Evolutionary conservation across 2,329 filamentous ascomycete genomes (phyloP).

Genomic region (Venturia aucupariae): DNA sequence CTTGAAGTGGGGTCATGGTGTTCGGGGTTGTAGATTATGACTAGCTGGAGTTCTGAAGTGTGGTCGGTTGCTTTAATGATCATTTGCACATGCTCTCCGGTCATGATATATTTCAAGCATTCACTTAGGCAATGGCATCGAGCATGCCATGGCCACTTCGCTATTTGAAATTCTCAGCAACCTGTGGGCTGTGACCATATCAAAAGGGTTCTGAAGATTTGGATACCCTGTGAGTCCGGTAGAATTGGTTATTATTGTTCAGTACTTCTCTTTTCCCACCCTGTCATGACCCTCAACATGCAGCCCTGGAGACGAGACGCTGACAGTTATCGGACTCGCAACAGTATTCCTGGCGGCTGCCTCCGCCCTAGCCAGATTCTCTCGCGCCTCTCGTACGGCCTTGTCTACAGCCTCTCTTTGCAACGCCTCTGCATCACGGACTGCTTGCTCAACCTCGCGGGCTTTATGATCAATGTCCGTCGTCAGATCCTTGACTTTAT

Average conservation of each 20-base stretch:
- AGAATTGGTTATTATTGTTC: not conserved
- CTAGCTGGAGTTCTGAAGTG: not conserved
- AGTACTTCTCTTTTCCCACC: not conserved
- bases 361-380: not conserved
- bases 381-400: not conserved
- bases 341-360: not conserved
- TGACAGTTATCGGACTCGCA: not conserved
- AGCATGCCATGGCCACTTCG: not conserved
- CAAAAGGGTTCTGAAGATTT: not conserved
- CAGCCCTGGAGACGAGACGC: not conserved
- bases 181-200: not conserved
- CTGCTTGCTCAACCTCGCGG: not conserved
- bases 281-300: not conserved
- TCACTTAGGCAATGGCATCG: not conserved
- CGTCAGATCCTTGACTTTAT: not conserved
- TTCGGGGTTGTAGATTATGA: not conserved
- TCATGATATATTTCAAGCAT: not conserved
- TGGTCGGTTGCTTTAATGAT: not conserved
- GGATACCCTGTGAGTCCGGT: not conserved
- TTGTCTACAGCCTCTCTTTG: not conserved
- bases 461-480: not conserved
- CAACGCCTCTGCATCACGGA: not conserved
- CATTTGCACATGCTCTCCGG: not conserved
- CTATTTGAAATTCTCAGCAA: not conserved
- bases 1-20: no score